phyloP scores from a whole-genome alignment of 164 flowering plant genomes.

The Magnolia kwangsiensis region DNA sequence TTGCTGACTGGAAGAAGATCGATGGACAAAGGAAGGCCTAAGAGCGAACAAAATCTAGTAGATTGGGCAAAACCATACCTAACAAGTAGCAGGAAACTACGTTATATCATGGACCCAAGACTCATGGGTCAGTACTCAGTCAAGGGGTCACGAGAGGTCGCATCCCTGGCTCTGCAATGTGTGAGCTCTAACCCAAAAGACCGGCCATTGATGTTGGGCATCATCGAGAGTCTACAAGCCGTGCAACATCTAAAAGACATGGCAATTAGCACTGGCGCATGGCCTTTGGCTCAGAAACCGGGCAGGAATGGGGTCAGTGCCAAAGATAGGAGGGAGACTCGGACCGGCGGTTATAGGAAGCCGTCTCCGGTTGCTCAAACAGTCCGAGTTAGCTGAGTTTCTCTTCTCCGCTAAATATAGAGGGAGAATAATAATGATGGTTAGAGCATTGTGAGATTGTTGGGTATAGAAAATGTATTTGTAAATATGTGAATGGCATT shows the following conservation, averaged over 20 bases:
- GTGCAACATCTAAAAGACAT: constrained; percentile 64
- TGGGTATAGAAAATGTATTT: background rate
- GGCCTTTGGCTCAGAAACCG: constrained; percentile 46
- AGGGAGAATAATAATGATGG: background rate
- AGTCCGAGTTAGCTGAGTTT: constrained; percentile 11
- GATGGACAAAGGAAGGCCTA: constrained; percentile 67
- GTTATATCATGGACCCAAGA: constrained; percentile 74
- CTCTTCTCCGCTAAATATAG: background rate
- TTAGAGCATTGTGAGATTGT: background rate
- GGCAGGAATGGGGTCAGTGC: constrained; percentile 27
- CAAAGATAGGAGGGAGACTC: constrained; percentile 29
- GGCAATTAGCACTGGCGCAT: constrained; percentile 70
- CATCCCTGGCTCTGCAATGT: constrained; percentile 62
- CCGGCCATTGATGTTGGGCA: constrained; percentile 67
- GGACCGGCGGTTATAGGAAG: constrained; percentile 21
- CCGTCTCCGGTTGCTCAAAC: constrained; percentile 21
- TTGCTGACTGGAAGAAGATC: constrained; percentile 83
- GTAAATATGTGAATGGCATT: background rate
- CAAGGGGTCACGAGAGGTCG: constrained; percentile 77
- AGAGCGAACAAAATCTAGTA: constrained; percentile 73
- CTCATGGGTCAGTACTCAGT: constrained; percentile 84
- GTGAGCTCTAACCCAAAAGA: constrained; percentile 73
- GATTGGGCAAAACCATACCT: constrained; percentile 82
- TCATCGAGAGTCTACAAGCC: constrained; percentile 62
- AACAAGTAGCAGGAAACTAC: constrained; percentile 59